Evolutionary conservation across 2,329 filamentous ascomycete genomes (phyloP), one percentile per base, ranked within the genome.

Genomic region (Aureobasidium sp.): DNA sequence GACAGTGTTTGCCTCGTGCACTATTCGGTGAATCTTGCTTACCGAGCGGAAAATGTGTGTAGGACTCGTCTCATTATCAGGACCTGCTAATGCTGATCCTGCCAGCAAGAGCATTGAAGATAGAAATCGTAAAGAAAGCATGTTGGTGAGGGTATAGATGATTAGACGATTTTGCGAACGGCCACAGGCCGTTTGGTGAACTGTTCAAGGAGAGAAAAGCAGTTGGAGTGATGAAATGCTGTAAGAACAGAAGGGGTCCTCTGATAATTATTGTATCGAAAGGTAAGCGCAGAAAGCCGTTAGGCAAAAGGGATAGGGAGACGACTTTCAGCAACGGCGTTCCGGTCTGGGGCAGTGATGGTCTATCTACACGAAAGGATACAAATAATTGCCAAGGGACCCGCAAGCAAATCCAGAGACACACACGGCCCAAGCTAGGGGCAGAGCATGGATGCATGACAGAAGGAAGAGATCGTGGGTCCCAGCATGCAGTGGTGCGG

Each of bases 21-120:
- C 5, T 2, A 11, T 12, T 9, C 31, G 17, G 17, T n/a, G 27
- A 44, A 29, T 56, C 70, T 34, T 49, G 17, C 56, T 61, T 70
- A 72, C 71, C 62, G 71, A 73, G 64, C 69, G 71, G 67, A 73
- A 74, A 52, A 70, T 67, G 62, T 67, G 67, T 31, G 71, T 73
- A n/a, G 72, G 72, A 57, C 70, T 73, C 9, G 72, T 73, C 15
- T 66, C 66, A 57, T 74, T 74, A 58, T 70, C 68, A 27, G 71
- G 64, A 48, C 72, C 65, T 42, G 67, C 69, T 22, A 60, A 63
- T 37, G 58, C 64, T 62, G 45, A 53, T 36, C 48, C 29, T 62
- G 65, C 59, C 27, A 68, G 51, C 34, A 66, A 39, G 29, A 52
- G 47, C 25, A 51, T 31, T n/a, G 62, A 61, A n/a, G 45, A 62